Evolutionary conservation across 2,329 filamentous ascomycete species (phyloP).

Genomic region (Neonectria faginata): DNA sequence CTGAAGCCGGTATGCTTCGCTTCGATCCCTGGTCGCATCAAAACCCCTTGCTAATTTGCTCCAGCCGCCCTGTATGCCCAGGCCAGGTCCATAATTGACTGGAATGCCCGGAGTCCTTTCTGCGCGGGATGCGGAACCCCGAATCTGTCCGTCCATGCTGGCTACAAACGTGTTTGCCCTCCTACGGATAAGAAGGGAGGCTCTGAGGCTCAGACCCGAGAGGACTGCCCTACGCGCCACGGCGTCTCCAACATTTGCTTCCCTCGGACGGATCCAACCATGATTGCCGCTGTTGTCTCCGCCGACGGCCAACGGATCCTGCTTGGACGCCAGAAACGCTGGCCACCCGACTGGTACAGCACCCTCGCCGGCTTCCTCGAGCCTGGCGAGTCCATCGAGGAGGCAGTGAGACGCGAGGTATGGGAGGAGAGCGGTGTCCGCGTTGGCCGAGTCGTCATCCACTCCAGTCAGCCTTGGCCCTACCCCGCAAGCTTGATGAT

Average conservation of each 20-base stretch:
- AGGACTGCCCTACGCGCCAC: constrained; percentile 82
- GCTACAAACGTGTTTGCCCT: constrained; percentile 84
- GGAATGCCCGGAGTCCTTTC: constrained; percentile 93
- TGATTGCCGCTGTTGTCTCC: constrained; percentile 94
- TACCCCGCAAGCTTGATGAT: constrained; percentile 90
- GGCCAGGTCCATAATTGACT: constrained; percentile 88
- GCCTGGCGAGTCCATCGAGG: constrained; percentile 86
- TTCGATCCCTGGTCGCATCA: constrained; percentile 20
- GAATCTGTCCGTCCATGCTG: constrained; percentile 82
- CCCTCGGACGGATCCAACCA: constrained; percentile 91
- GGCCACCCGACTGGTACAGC: constrained; percentile 86
- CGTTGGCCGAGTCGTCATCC: constrained; percentile 82
- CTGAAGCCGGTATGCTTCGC: constrained; percentile 67
- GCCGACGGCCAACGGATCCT: constrained; percentile 81
- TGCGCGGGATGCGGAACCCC: constrained; percentile 89
- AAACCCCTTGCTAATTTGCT: constrained; percentile 23
- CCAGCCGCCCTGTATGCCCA: constrained; percentile 91
- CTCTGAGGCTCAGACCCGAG: constrained; percentile 63
- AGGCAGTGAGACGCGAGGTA: constrained; percentile 84
- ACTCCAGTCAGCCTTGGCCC: constrained; percentile 89
- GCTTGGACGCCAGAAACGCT: constrained; percentile 86
- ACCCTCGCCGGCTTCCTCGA: constrained; percentile 90
- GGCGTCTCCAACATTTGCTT: constrained; percentile 93
- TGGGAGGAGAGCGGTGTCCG: constrained; percentile 87
- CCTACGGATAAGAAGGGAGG: constrained; percentile 70